Percentiles rank a stretch among this genome's conserved stretches.
Conservation (phyloP, 106 monocot genomes). For the Xerophyta viscosa region DNA sequence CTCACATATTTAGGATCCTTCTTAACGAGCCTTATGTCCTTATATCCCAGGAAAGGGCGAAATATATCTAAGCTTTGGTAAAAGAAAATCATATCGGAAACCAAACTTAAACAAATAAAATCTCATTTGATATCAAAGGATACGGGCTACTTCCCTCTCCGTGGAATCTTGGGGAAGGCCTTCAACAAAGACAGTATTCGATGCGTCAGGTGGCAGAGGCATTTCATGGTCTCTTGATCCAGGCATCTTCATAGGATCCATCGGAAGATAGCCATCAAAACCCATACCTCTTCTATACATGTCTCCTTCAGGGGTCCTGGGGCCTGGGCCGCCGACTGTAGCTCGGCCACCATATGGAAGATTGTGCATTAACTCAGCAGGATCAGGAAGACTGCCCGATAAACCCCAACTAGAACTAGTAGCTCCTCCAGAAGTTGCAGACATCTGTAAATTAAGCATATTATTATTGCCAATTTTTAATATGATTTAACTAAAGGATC, state of each 20-base stretch:
- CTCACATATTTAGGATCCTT: slow-evolving; percentile 52
- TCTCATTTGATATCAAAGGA: slow-evolving; percentile 50
- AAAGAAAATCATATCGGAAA: too few species aligned
- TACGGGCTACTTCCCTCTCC: slow-evolving; percentile 81
- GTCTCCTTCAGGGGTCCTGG: not conserved
- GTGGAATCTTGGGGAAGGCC: slow-evolving; percentile 58
- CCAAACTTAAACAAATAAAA: too few species aligned
- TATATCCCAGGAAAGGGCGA: slow-evolving; percentile 56
- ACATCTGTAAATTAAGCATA: not conserved
- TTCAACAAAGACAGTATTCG: slow-evolving; percentile 70
- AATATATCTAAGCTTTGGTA: slow-evolving; percentile 35
- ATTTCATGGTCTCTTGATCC: slow-evolving; percentile 28
- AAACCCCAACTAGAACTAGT: slow-evolving; percentile 12
- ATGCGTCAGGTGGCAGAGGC: slow-evolving; percentile 70
- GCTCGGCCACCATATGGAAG: not conserved
- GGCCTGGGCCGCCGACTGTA: not conserved
- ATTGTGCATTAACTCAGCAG: not conserved
- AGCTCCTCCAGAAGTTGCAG: slow-evolving; percentile 35
- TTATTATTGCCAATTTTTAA: too few species aligned
- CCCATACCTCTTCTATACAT: not conserved
- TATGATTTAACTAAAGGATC: not conserved
- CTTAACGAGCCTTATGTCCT: slow-evolving; percentile 51
- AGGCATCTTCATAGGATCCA: slow-evolving; percentile 8
- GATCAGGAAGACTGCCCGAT: slow-evolving; percentile 14
- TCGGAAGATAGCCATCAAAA: not conserved